These are phyloP conservation scores for Linum trigynum DNA, from an alignment of 345 rosid genomes.

Conservation along the genomic window DNA sequence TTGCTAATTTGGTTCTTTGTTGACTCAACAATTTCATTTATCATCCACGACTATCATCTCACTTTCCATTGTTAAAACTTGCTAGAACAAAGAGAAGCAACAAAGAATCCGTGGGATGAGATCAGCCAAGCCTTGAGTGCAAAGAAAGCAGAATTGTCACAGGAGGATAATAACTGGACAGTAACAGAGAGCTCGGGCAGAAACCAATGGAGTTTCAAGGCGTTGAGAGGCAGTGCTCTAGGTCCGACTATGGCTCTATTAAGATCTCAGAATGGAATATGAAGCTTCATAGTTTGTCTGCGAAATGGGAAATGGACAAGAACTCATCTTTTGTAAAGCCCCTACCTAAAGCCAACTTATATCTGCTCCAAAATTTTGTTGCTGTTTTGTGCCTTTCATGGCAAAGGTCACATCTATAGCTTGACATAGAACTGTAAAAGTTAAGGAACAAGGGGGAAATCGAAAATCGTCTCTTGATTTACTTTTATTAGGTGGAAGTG, in stretches of 20 bases:
- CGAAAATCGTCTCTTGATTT: background rate
- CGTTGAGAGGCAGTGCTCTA: conserved; percentile 62
- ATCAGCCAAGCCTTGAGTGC: conserved; percentile 48
- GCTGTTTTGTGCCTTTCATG: background rate
- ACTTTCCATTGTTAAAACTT: background rate
- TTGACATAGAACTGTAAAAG: background rate
- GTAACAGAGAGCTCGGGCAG: conserved; percentile 37
- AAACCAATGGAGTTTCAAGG: conserved; percentile 54
- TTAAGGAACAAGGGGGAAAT: background rate
- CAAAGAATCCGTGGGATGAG: conserved; percentile 58
- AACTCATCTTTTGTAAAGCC: no score
- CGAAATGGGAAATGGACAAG: no score
- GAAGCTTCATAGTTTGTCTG: conserved; percentile 2
- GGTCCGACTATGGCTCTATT: conserved; percentile 79
- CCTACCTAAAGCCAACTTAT: no score
- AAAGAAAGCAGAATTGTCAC: conserved; percentile 54
- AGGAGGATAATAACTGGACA: conserved; percentile 43
- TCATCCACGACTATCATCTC: background rate
- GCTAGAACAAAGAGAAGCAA: conserved; percentile 44
- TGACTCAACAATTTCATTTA: background rate
- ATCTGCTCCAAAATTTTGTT: background rate
- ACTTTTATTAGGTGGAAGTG: no score
- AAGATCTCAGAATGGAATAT: conserved; percentile 55
- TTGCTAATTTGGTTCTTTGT: background rate
- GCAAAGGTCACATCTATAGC: background rate